These are phyloP conservation scores for Skeletonema marinoi DNA, from an alignment of 108 stramenopile species.

Conservation along the genomic window DNA sequence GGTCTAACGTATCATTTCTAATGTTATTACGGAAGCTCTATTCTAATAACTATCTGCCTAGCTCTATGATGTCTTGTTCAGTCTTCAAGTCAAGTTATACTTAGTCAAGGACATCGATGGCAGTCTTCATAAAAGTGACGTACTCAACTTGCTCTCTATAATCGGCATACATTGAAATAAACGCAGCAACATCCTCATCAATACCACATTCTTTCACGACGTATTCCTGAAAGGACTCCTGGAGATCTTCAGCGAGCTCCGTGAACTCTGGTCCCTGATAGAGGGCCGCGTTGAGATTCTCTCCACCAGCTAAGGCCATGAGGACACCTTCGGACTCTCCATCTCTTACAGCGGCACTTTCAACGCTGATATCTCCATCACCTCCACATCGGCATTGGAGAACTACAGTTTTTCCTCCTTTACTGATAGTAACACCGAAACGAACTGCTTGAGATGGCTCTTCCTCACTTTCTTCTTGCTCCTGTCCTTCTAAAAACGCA, in stretches of 20 bases:
- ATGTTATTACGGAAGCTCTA: background rate
- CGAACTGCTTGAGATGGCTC: slow-evolving; percentile 56
- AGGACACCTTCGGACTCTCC: slow-evolving; percentile 43
- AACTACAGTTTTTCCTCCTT: slow-evolving; percentile 74
- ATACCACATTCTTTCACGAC: slow-evolving; percentile 67
- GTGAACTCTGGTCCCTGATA: slow-evolving; percentile 83
- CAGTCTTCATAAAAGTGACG: slow-evolving; percentile 41
- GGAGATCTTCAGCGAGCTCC: slow-evolving; percentile 79
- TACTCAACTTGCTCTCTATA: slow-evolving; percentile 71
- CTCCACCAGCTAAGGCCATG: slow-evolving; percentile 22
- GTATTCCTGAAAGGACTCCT: slow-evolving; percentile 61
- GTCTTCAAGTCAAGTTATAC: background rate
- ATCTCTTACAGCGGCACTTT: slow-evolving; percentile 54
- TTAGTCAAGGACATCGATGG: slow-evolving; percentile 28
- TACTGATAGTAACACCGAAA: slow-evolving; percentile 71
- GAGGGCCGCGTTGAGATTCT: slow-evolving; percentile 31
- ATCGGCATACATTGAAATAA: slow-evolving; percentile 77
- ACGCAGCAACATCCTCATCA: slow-evolving; percentile 65
- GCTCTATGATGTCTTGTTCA: background rate
- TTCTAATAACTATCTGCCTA: background rate
- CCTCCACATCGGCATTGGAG: slow-evolving; percentile 55
- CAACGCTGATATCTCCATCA: slow-evolving; percentile 47
- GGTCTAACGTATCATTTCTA: background rate
- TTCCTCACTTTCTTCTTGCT: slow-evolving; percentile 55
- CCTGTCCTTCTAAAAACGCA: slow-evolving; percentile 32